Conservation (phyloP, 2,329 filamentous ascomycete species). For the Fusarium caatingaense region DNA sequence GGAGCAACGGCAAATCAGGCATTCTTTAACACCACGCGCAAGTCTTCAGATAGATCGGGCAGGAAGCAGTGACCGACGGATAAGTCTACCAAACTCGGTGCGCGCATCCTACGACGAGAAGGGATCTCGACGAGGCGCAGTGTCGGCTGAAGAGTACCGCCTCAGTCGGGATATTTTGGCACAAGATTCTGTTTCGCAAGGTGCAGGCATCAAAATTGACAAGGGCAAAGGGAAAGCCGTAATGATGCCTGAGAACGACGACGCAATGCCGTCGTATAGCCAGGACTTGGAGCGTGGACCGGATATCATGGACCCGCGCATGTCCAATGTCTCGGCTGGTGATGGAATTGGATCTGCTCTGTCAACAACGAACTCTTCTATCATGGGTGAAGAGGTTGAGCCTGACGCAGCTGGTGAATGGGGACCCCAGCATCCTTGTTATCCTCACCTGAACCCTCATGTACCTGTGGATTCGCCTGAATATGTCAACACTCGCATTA, state of each 20-base stretch:
- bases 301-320: constrained; percentile 56
- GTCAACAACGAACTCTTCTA: constrained; percentile 69
- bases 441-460: constrained; percentile 91
- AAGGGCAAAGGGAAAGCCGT: constrained; percentile 65
- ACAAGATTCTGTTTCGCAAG: constrained; percentile 24
- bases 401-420: constrained; percentile 81
- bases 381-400: constrained; percentile 73
- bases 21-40: constrained; percentile 57
- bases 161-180: constrained; percentile 27
- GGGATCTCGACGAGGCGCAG: constrained; percentile 50
- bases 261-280: constrained; percentile 54
- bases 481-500: constrained; percentile 84
- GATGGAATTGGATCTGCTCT: constrained; percentile 66
- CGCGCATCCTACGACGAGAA: constrained; percentile 66
- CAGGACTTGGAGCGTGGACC: constrained; percentile 67
- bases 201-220: constrained; percentile 48
- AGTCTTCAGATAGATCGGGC: constrained; percentile 64
- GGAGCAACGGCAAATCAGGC: constrained; percentile 61
- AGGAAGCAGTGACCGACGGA: constrained; percentile 59
- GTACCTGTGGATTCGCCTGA: constrained; percentile 81
- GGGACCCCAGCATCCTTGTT: constrained; percentile 95
- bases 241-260: constrained; percentile 57
- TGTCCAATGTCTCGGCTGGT: constrained; percentile 61
- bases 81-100: constrained; percentile 66
- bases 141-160: constrained; percentile 36